phyloP scores from a whole-genome alignment of 805 yeast species.

The Ogataea paradorogensis region DNA sequence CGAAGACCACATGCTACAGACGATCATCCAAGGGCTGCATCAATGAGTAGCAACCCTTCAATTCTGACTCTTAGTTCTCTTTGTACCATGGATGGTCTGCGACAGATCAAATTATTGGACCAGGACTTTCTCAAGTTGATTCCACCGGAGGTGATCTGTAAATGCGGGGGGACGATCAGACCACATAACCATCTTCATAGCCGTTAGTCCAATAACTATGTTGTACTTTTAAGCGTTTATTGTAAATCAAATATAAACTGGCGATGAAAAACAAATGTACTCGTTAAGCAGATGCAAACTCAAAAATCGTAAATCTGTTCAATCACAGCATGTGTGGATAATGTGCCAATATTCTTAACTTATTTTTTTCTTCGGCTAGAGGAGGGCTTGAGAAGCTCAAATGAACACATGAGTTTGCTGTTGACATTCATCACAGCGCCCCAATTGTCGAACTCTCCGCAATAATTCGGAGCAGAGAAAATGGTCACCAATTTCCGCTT shows the following conservation, averaged over 20 bases:
- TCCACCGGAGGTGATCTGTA: constrained; percentile 25
- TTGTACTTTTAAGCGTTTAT: constrained; percentile 4
- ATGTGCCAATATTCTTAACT: not conserved
- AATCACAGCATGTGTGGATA: not conserved
- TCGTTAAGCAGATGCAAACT: constrained; percentile 11
- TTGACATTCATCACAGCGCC: constrained; percentile 79
- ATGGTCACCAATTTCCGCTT: constrained; percentile 73
- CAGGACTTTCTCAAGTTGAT: constrained; percentile 23
- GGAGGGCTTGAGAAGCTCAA: constrained; percentile 63
- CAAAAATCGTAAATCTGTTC: constrained; percentile 4
- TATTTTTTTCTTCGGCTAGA: constrained; percentile 13
- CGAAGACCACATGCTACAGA: not conserved
- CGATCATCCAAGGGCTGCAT: not conserved
- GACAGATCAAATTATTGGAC: constrained; percentile 22
- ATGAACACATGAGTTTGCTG: constrained; percentile 63
- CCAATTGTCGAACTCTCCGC: constrained; percentile 78
- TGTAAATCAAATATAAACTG: constrained; percentile 8
- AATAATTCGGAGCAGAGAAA: constrained; percentile 80
- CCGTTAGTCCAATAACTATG: not conserved
- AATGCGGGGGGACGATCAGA: constrained; percentile 22
- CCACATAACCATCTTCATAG: constrained; percentile 16
- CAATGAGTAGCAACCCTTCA: constrained; percentile 14
- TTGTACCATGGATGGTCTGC: constrained; percentile 24
- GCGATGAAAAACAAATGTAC: constrained; percentile 6
- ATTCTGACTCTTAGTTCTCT: constrained; percentile 19